phyloP scores from a whole-genome alignment of 208 protist genomes.

The Wallacemonas sp. region DNA sequence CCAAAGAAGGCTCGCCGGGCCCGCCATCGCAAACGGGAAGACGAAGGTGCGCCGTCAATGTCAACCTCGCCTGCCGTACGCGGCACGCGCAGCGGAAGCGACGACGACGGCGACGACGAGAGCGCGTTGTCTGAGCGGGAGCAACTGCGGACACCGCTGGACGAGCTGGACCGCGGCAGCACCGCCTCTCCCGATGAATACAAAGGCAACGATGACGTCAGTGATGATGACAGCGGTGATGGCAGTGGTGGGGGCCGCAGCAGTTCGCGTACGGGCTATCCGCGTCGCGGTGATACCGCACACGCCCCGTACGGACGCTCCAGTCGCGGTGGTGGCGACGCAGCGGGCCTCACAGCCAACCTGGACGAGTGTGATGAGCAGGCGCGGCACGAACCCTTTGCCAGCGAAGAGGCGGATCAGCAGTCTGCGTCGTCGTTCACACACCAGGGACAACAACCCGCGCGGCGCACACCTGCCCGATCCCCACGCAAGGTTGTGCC shows the following conservation, averaged over 20 bases:
- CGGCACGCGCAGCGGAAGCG: background rate
- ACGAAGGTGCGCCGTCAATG: too few species aligned
- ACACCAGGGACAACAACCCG: too few species aligned
- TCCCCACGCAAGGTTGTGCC: too few species aligned
- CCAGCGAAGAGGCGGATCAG: background rate
- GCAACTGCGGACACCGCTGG: background rate
- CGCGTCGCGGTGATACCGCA: background rate
- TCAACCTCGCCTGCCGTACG: conserved; percentile 23
- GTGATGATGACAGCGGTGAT: background rate
- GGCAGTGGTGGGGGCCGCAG: too few species aligned
- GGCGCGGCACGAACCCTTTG: background rate
- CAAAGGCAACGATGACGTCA: background rate
- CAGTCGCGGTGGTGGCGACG: background rate
- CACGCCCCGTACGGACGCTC: conserved; percentile 6
- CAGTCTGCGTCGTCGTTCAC: too few species aligned
- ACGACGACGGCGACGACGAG: background rate
- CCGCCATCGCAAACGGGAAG: too few species aligned
- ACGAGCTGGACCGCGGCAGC: background rate
- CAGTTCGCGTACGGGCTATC: background rate
- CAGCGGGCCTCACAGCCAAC: background rate
- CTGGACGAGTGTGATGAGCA: background rate
- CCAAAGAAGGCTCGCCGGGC: too few species aligned
- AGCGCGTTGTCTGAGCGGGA: too few species aligned
- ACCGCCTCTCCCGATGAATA: background rate
- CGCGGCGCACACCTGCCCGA: too few species aligned